phyloP scores from a whole-genome alignment of 495 filamentous ascomycete genomes.

The Neurospora intermedia region DNA sequence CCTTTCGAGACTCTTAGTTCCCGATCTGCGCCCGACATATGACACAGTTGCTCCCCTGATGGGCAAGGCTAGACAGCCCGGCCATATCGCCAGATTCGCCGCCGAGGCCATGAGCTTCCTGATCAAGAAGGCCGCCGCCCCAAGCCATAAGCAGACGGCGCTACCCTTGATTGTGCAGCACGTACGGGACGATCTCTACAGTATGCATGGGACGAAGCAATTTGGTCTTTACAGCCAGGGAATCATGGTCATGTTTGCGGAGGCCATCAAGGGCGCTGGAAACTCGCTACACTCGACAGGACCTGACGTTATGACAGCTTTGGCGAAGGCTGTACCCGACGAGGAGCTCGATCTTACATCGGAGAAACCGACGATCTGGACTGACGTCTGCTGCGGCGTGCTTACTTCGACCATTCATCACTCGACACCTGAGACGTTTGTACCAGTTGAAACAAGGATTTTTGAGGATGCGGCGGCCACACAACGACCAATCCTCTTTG shows the following conservation, averaged over 20 bases:
- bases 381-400: slow-evolving; percentile 61
- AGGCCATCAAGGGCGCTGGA: slow-evolving; percentile 77
- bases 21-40: slow-evolving; percentile 74
- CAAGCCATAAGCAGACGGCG: slow-evolving; percentile 61
- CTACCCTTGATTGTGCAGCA: slow-evolving; percentile 58
- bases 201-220: slow-evolving; percentile 38
- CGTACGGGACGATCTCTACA: slow-evolving; percentile 54
- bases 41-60: slow-evolving; percentile 76
- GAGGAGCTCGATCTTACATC: slow-evolving; percentile 35
- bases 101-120: slow-evolving; percentile 93
- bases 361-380: slow-evolving; percentile 29
- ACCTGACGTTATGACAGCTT: slow-evolving; percentile 51
- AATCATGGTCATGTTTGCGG: slow-evolving; percentile 80
- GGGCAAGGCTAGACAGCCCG: slow-evolving; percentile 68
- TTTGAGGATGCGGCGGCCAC: slow-evolving; percentile 31
- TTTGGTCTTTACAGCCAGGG: slow-evolving; percentile 65
- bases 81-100: slow-evolving; percentile 79
- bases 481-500: slow-evolving; percentile 39
- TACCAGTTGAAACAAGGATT: slow-evolving; percentile 46
- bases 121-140: slow-evolving; percentile 71
- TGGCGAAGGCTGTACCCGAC: slow-evolving; percentile 44
- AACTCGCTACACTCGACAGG: slow-evolving; percentile 71
- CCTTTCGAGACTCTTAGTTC: slow-evolving; percentile 71
- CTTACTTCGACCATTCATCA: slow-evolving; percentile 75
- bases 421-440: slow-evolving; percentile 58